These are phyloP conservation scores for Tuber microsphaerosporum DNA, from an alignment of 495 filamentous ascomycete species.

Conservation along the genomic window DNA sequence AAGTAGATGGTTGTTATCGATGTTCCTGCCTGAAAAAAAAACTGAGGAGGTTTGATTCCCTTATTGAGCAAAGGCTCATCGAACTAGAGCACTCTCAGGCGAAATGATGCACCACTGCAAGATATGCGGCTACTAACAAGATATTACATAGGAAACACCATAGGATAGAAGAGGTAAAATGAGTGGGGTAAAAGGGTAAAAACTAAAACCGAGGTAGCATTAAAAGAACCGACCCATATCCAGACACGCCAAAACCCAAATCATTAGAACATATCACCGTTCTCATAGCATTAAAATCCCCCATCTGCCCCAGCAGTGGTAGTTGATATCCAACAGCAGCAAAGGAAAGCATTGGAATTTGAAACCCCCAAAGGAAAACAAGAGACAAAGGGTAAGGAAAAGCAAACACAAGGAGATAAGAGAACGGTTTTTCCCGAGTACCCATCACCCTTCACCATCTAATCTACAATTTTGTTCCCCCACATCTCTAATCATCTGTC, in stretches of 20 bases:
- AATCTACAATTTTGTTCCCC: not conserved
- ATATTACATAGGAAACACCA: not conserved
- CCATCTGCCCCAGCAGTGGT: not conserved
- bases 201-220: not conserved
- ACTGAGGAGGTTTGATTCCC: not conserved
- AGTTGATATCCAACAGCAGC: not conserved
- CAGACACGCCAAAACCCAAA: not conserved
- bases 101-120: not conserved
- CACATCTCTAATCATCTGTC: conserved; percentile 51
- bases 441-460: not conserved
- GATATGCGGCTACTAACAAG: not conserved
- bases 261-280: not conserved
- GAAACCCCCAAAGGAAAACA: not conserved
- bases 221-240: not conserved
- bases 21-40: not conserved
- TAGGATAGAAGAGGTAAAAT: not conserved
- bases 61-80: not conserved
- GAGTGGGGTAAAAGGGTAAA: not conserved
- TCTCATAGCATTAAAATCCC: not conserved
- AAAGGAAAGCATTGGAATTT: not conserved
- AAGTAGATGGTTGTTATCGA: not conserved
- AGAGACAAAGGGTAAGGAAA: not conserved
- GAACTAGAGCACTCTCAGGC: not conserved
- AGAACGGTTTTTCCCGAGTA: not conserved
- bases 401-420: not conserved